Conservation (phyloP, 441 rosid species). For the Croton setiger region DNA sequence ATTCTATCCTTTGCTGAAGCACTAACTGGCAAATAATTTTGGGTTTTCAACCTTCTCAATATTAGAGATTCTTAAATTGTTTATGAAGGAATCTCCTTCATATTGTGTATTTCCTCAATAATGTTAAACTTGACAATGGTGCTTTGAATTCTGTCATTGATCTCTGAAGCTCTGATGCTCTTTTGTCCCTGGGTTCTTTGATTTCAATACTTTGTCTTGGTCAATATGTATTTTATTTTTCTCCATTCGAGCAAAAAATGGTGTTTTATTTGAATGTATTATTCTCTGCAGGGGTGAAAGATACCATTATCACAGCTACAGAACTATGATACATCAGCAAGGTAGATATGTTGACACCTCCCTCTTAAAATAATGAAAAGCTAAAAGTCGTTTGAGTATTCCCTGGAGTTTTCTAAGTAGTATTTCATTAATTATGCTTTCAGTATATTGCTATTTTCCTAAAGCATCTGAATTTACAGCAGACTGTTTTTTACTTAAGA, state of each 20-base stretch:
- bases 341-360: not conserved
- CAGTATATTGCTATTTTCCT: not conserved
- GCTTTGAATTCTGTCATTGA: conserved; percentile 1
- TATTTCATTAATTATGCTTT: conserved; percentile 8
- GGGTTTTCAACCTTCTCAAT: not conserved
- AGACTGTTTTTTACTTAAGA: not conserved
- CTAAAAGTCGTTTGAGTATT: not conserved
- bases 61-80: not conserved
- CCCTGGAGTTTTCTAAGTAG: not conserved
- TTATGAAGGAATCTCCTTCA: not conserved
- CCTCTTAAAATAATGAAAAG: not conserved
- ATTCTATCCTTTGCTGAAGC: not conserved
- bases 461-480: not conserved
- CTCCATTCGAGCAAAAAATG: not conserved
- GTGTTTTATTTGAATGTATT: not conserved
- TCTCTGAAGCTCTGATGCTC: not conserved
- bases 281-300: not conserved
- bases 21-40: not conserved
- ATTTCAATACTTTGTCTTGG: not conserved
- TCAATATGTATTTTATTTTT: not conserved
- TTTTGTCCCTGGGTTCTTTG: not conserved
- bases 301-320: not conserved
- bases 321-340: not conserved
- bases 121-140: not conserved
- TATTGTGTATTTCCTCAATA: not conserved